Percentiles rank a stretch among this genome's conserved stretches.
phyloP scores from a whole-genome alignment of 148 eudicot genomes.

The Silene uniflora region DNA sequence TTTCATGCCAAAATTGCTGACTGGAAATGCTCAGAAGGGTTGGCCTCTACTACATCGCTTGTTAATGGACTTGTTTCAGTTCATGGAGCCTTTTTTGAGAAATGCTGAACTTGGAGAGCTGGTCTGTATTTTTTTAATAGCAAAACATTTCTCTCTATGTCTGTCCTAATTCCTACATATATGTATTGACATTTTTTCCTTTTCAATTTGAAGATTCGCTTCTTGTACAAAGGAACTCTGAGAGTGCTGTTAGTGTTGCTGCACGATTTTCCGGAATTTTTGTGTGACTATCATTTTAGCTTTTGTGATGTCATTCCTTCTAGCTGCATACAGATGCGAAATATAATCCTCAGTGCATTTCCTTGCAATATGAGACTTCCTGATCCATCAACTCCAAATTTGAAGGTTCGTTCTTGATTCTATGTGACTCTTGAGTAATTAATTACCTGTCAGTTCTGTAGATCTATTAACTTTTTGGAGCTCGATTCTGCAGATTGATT shows the following conservation, averaged over 20 bases:
- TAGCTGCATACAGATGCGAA: conserved; percentile 97
- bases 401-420: conserved; percentile 51
- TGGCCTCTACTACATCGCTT: conserved; percentile 90
- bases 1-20: conserved; percentile 92
- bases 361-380: conserved; percentile 99
- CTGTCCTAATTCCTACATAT: not conserved
- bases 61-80: conserved; percentile 82
- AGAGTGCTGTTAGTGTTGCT: conserved; percentile 89
- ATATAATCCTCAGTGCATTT: conserved; percentile 94
- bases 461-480: conserved; percentile 7
- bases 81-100: conserved; percentile 91
- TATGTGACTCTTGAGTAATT: not conserved
- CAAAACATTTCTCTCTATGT: not conserved
- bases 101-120: conserved; percentile 80
- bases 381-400: conserved; percentile 94
- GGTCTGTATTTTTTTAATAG: conserved; percentile 44
- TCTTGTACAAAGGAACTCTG: conserved; percentile 84
- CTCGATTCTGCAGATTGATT: conserved; percentile 60
- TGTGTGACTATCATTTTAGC: conserved; percentile 95
- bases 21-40: conserved; percentile 89
- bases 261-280: conserved; percentile 94
- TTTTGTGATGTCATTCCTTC: conserved; percentile 97
- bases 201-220: conserved; percentile 57
- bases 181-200: conserved; percentile 6
- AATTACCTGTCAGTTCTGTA: not conserved